These are phyloP conservation scores for Solanum hybrid DNA, from an alignment of 305 asterid species.

Conservation along the genomic window DNA sequence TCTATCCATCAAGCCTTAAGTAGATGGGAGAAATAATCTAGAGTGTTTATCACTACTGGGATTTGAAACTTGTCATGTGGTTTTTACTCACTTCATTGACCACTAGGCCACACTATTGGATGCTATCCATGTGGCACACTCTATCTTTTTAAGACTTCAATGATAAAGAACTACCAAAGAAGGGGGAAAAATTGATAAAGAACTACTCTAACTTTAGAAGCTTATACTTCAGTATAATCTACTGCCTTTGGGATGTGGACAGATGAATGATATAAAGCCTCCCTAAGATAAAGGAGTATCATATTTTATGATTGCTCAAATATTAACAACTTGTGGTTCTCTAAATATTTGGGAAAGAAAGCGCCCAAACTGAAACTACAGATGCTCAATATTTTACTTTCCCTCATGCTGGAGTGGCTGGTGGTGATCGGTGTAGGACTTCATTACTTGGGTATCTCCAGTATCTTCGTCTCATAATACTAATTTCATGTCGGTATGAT, in stretches of 20 bases:
- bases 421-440: neutral
- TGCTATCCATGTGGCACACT: neutral
- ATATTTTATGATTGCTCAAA: neutral
- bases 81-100: neutral
- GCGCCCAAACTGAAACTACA: neutral
- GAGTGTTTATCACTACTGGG: neutral
- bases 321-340: neutral
- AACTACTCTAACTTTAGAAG: neutral
- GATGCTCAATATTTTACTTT: neutral
- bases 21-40: neutral
- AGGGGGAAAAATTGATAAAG: neutral
- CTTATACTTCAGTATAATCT: neutral
- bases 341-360: neutral
- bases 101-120: neutral
- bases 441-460: conserved; percentile 3
- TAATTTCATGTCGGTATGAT: neutral
- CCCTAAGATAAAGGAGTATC: neutral
- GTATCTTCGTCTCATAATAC: neutral
- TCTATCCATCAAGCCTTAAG: neutral
- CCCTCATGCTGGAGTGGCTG: neutral
- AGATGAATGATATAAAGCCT: neutral
- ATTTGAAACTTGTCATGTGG: neutral
- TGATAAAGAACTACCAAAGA: neutral
- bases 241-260: conserved; percentile 3
- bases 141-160: neutral